Evolutionary conservation across 371 early-diverging fungal species (phyloP), one percentile per base, ranked within the genome.

Genomic region (Mortierella sp.): DNA sequence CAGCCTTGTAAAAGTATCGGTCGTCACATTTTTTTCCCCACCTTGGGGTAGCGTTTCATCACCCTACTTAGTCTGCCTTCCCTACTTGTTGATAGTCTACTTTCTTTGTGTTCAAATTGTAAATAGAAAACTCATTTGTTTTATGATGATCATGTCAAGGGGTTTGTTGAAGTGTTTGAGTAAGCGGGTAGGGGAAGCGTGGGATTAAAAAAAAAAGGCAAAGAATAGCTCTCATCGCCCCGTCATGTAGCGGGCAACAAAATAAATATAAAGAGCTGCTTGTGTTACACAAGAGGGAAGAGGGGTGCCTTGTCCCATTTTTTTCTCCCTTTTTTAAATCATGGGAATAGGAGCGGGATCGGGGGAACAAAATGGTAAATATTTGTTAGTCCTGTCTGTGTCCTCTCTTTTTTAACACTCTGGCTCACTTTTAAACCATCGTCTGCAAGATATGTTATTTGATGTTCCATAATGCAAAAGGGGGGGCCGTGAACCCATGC

Each of bases 401-500:
- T 47, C 47, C 47, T 47, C 13, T 8, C 8, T 9, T 1, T 47
- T 47, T 13, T 6, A 5, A 38, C 5, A 38, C 52, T 21, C 24
- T 52, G 52, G 24, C 21, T 21, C 21, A 1, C 21, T 52, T 52
- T 52, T 21, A 63, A 63, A 63, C 65, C 65, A 63, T 63, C 65
- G 65, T 63, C 65, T 70, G 71, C 71, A 45, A 45, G 42, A 45
- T 70, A 47, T 63, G 31, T 34, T 31, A 34, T 21, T 16, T 63
- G 31, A 31, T 63, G 31, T 63, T 63, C 38, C 34, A 31, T 31
- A 28, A 60, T 60, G 60, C 28, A 19, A 70, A 70, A n/a, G 38
- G 68, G 68, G 65, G 65, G 65, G 38, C 65, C 65, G 65, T 63
- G 65, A 63, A 63, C 65, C 65, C 65, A 63, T 38, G 65, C 65